These are phyloP conservation scores for Chlamydomonas schloesseri DNA, from an alignment of 139 green algal genomes.

Conservation along the genomic window DNA sequence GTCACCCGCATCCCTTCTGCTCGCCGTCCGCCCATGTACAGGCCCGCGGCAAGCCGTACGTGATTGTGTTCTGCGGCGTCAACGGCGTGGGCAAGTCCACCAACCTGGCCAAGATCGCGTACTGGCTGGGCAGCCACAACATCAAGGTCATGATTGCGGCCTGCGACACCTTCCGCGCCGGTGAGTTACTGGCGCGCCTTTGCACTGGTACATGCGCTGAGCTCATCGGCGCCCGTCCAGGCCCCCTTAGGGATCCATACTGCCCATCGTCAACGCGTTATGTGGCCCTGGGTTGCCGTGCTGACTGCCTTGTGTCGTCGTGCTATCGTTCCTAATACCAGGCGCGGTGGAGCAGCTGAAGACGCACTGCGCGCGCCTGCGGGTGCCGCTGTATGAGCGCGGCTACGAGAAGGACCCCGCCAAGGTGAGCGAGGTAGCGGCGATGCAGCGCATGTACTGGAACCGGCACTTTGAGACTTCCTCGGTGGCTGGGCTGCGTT, in stretches of 20 bases:
- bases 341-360: slow-evolving; percentile 99
- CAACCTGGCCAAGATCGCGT: slow-evolving; percentile 98
- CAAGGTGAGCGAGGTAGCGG: too few species aligned
- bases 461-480: too few species aligned
- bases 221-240: background rate
- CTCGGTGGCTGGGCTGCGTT: too few species aligned
- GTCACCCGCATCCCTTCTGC: too few species aligned
- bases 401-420: slow-evolving; percentile 99
- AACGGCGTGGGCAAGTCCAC: slow-evolving; percentile 99
- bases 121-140: slow-evolving; percentile 89
- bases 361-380: slow-evolving; percentile 92
- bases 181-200: slow-evolving; percentile 30
- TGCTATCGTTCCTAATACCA: too few species aligned
- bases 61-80: slow-evolving; percentile 98
- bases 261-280: too few species aligned
- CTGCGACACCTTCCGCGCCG: slow-evolving; percentile 96
- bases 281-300: too few species aligned
- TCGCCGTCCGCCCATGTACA: too few species aligned
- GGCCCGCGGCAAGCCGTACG: slow-evolving; percentile 87
- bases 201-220: too few species aligned
- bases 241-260: background rate
- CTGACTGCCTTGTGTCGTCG: too few species aligned
- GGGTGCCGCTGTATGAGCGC: slow-evolving; percentile 95
- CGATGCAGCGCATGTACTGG: too few species aligned
- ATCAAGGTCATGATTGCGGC: slow-evolving; percentile 86